Percentiles rank a stretch among this genome's conserved stretches.
phyloP scores from a whole-genome alignment of 1,284 basidiomycete species.

The Malassezia equina region DNA sequence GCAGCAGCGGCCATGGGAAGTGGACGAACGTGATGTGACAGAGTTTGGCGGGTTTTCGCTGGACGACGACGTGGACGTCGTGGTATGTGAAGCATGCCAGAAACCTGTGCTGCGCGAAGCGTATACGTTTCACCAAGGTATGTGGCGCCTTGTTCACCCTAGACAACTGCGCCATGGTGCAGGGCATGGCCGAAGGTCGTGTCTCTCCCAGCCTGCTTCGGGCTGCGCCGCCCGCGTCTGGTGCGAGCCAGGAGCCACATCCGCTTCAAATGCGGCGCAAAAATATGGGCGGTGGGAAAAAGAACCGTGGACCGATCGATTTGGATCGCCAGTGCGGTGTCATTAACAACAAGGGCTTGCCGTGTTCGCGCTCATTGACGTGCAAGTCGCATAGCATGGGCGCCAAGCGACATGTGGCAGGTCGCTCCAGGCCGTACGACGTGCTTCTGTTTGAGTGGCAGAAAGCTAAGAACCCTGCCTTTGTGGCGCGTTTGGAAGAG shows the following conservation, averaged over 20 bases:
- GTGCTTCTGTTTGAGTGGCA: conserved; percentile 75
- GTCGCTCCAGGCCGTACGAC: conserved; percentile 75
- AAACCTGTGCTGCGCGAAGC: conserved; percentile 34
- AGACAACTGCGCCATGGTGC: conserved; percentile 33
- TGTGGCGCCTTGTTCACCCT: not conserved
- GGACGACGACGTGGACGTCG: conserved; percentile 35
- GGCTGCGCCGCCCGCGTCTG: not conserved
- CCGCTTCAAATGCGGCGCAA: conserved; percentile 19
- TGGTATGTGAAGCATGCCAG: conserved; percentile 31
- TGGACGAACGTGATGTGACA: conserved; percentile 37
- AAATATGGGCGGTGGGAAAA: conserved; percentile 19
- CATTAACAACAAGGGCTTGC: conserved; percentile 86
- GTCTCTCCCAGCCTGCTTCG: conserved; percentile 27
- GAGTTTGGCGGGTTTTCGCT: conserved; percentile 40
- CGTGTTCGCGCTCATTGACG: conserved; percentile 89
- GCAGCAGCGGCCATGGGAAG: conserved; percentile 25
- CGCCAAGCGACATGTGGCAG: conserved; percentile 80
- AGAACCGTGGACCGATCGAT: conserved; percentile 51
- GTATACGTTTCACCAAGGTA: conserved; percentile 26
- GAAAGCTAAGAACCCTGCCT: conserved; percentile 79
- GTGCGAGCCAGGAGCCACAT: not conserved
- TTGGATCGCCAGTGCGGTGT: conserved; percentile 92
- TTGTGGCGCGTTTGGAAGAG: conserved; percentile 74
- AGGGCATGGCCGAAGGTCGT: conserved; percentile 30
- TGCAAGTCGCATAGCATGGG: conserved; percentile 98